phyloP scores from a whole-genome alignment of 805 yeast species.

The Jamesozyma jinghongensis region DNA sequence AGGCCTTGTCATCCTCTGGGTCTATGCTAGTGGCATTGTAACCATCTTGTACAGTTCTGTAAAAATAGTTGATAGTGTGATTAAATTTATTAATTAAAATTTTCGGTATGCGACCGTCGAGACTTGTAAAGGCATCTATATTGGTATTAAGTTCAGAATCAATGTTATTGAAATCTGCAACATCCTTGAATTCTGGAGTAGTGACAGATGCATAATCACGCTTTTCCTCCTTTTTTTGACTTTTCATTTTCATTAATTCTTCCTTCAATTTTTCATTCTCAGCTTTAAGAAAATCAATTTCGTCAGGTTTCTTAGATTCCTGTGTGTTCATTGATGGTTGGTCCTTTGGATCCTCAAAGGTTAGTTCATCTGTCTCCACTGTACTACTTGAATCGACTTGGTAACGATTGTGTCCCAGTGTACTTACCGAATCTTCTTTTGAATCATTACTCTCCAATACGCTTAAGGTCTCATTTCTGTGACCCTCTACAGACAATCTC shows the following conservation, averaged over 20 bases:
- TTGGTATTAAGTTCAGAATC: neutral
- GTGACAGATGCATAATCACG: neutral
- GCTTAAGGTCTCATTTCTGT: too few relatives aligned
- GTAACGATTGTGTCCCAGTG: too few relatives aligned
- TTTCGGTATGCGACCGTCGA: slow-evolving; percentile 15
- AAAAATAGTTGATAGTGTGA: slow-evolving; percentile 7
- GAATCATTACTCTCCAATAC: too few relatives aligned
- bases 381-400: too few relatives aligned
- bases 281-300: neutral
- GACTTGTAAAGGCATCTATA: slow-evolving; percentile 8
- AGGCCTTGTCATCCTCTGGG: slow-evolving; percentile 2
- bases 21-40: neutral
- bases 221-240: neutral
- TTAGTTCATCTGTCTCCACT: too few relatives aligned
- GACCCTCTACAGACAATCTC: too few relatives aligned
- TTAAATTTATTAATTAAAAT: slow-evolving; percentile 9
- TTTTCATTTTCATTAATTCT: slow-evolving; percentile 24
- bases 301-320: too few relatives aligned
- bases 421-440: too few relatives aligned
- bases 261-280: slow-evolving; percentile 15
- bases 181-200: neutral
- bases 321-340: too few relatives aligned
- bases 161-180: neutral
- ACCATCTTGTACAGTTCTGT: slow-evolving; percentile 2
- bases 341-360: too few relatives aligned